A percentile compares a stretch with the other conserved stretches of the same genome.
phyloP scores from a whole-genome alignment of 2,329 filamentous ascomycete species.

The Pestalotiopsis sp. region DNA sequence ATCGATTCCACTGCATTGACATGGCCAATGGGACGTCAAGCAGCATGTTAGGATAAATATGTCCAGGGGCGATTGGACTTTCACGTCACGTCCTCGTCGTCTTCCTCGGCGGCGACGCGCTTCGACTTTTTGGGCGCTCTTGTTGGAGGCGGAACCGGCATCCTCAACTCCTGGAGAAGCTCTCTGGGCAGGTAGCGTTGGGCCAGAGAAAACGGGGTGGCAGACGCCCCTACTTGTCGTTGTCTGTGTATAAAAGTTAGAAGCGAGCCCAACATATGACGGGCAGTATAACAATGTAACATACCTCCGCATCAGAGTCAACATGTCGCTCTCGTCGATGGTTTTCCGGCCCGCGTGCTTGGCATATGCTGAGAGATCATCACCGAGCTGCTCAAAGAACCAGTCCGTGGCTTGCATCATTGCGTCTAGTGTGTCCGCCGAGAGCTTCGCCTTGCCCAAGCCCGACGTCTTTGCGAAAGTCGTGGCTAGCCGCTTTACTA shows the following conservation, averaged over 20 bases:
- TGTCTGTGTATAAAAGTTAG: constrained; percentile 57
- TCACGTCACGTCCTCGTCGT: constrained; percentile 39
- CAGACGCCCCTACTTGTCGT: constrained; percentile 70
- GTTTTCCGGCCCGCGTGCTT: constrained; percentile 81
- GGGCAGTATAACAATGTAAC: constrained; percentile 32
- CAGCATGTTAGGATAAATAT: not conserved
- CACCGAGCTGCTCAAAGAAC: constrained; percentile 87
- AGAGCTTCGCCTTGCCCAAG: constrained; percentile 68
- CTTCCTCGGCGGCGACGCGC: constrained; percentile 40
- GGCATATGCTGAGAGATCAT: constrained; percentile 79
- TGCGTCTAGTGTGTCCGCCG: constrained; percentile 71
- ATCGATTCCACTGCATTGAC: not conserved
- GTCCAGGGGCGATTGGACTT: constrained; percentile 5
- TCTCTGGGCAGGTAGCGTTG: constrained; percentile 82
- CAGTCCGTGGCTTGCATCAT: constrained; percentile 83
- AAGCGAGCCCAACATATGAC: constrained; percentile 23
- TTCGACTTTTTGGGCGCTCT: constrained; percentile 47
- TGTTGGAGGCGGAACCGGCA: constrained; percentile 59
- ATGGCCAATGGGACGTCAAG: not conserved
- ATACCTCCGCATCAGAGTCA: constrained; percentile 82
- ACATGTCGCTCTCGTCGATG: constrained; percentile 83
- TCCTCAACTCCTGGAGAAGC: constrained; percentile 78
- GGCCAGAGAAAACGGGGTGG: constrained; percentile 84
- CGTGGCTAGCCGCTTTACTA: constrained; percentile 75
- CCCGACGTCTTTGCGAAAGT: constrained; percentile 71